Evolutionary conservation across 768 basidiomycete genomes (phyloP).

Genomic region (Boletus bicolor): DNA sequence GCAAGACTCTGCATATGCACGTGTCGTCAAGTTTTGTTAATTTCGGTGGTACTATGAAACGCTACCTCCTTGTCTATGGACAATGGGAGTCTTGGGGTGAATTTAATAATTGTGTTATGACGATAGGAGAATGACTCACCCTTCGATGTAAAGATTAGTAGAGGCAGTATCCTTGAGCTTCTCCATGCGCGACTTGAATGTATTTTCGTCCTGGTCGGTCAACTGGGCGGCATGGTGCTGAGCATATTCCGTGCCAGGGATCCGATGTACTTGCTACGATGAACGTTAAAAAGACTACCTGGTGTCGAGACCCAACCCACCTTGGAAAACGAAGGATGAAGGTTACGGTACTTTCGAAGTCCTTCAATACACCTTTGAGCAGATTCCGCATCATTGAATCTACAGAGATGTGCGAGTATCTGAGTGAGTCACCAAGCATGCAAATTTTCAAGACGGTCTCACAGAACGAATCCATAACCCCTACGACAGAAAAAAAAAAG

Average conservation of each 20-base stretch:
- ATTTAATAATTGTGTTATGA: not conserved
- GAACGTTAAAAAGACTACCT: not conserved
- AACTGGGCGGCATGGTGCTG: slow-evolving; percentile 27
- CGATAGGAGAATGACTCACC: slow-evolving; percentile 34
- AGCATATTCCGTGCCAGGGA: slow-evolving; percentile 70
- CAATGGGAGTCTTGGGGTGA: slow-evolving; percentile 52
- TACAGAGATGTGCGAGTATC: slow-evolving; percentile 25
- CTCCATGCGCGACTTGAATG: slow-evolving; percentile 82
- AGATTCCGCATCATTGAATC: slow-evolving; percentile 63
- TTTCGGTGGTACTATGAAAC: not conserved
- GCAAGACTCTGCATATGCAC: slow-evolving; percentile 47
- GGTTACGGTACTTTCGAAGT: slow-evolving; percentile 66
- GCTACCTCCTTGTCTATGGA: slow-evolving; percentile 62
- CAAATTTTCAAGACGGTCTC: slow-evolving; percentile 29
- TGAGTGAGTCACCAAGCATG: not conserved
- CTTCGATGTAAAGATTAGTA: slow-evolving; percentile 82
- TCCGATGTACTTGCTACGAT: slow-evolving; percentile 67
- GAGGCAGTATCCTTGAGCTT: slow-evolving; percentile 60
- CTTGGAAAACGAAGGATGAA: slow-evolving; percentile 88
- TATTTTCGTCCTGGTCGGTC: slow-evolving; percentile 33
- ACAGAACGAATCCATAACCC: slow-evolving; percentile 80
- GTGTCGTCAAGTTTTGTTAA: not conserved
- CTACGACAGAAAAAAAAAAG: slow-evolving; percentile 34
- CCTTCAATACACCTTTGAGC: slow-evolving; percentile 74
- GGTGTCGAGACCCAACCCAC: slow-evolving; percentile 33